A percentile compares a stretch with the other conserved stretches of the same genome.
These are phyloP conservation scores for Helicocarpus griseus DNA, from an alignment of 2,329 filamentous ascomycete species.

Conservation along the genomic window DNA sequence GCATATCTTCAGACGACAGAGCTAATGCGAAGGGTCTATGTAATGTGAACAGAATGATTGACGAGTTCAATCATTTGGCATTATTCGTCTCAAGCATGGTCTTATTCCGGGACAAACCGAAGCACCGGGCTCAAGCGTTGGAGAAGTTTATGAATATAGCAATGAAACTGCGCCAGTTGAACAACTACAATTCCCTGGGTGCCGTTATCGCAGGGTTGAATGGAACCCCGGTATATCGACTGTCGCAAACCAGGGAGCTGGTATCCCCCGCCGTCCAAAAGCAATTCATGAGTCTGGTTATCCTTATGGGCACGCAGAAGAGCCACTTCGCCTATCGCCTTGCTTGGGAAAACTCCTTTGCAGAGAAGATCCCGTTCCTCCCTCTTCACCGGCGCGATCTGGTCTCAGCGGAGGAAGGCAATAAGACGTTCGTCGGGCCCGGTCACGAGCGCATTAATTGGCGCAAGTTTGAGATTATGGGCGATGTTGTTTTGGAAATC, in stretches of 20 bases:
- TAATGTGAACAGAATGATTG: conserved; percentile 90
- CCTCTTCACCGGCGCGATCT: conserved; percentile 83
- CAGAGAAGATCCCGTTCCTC: conserved; percentile 86
- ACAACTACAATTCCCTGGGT: conserved; percentile 96
- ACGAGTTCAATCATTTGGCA: conserved; percentile 79
- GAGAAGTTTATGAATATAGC: conserved; percentile 96
- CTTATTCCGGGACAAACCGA: conserved; percentile 85
- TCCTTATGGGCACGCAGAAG: conserved; percentile 88
- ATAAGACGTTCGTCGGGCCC: conserved; percentile 72
- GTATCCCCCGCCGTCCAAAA: conserved; percentile 64
- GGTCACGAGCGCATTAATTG: conserved; percentile 77
- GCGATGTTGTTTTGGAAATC: conserved; percentile 79
- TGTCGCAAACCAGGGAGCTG: conserved; percentile 68
- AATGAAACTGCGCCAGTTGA: conserved; percentile 70
- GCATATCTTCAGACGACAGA: conserved; percentile 47
- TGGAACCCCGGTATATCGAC: conserved; percentile 72
- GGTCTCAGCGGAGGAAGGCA: conserved; percentile 85
- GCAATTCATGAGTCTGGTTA: conserved; percentile 76
- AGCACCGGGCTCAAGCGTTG: conserved; percentile 80
- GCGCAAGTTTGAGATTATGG: conserved; percentile 96
- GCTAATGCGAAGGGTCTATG: conserved; percentile 60
- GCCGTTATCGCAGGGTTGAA: conserved; percentile 90
- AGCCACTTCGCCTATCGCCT: conserved; percentile 92
- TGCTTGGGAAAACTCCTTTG: conserved; percentile 90
- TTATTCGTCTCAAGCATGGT: conserved; percentile 77